Conservation (phyloP, 2,329 filamentous ascomycete genomes). For the Hymenoscyphus infarciens region DNA sequence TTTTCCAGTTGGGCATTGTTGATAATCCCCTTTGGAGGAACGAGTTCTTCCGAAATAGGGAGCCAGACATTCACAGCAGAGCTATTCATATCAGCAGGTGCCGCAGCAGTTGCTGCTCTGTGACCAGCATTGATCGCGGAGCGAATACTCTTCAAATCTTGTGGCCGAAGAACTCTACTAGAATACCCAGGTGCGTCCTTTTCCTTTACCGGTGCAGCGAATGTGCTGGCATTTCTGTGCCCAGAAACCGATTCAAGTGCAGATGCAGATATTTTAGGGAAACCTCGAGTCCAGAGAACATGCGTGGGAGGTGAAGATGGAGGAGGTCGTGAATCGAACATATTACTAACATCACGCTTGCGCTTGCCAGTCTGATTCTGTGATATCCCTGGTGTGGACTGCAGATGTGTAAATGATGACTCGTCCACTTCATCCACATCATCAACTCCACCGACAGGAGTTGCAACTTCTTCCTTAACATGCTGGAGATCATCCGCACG, state of each 20-base stretch:
- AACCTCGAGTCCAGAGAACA: slow-evolving; percentile 72
- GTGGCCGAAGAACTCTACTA: slow-evolving; percentile 68
- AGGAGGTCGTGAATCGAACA: slow-evolving; percentile 38
- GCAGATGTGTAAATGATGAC: slow-evolving; percentile 34
- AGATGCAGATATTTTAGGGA: slow-evolving; percentile 68
- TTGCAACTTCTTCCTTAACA: slow-evolving; percentile 59
- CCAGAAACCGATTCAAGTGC: slow-evolving; percentile 74
- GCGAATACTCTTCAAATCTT: slow-evolving; percentile 75
- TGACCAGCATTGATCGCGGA: slow-evolving; percentile 71
- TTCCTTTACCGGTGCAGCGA: slow-evolving; percentile 71
- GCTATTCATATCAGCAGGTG: slow-evolving; percentile 54
- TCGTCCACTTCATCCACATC: slow-evolving; percentile 57
- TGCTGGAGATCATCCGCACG: slow-evolving; percentile 44
- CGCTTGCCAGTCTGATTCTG: slow-evolving; percentile 47
- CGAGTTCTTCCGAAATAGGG: slow-evolving; percentile 69
- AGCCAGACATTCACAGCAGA: slow-evolving; percentile 57
- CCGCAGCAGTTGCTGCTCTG: slow-evolving; percentile 60
- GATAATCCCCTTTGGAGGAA: slow-evolving; percentile 85
- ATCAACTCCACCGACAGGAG: slow-evolving; percentile 52
- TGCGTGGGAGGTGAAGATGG: slow-evolving; percentile 58
- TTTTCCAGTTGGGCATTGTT: slow-evolving; percentile 91
- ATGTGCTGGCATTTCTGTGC: slow-evolving; percentile 76
- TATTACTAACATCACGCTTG: slow-evolving; percentile 45
- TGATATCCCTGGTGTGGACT: slow-evolving; percentile 25
- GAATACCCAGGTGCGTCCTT: slow-evolving; percentile 73